These are phyloP conservation scores for Aspergillus vadensis DNA, from an alignment of 2,329 filamentous ascomycete genomes.

Conservation along the genomic window DNA sequence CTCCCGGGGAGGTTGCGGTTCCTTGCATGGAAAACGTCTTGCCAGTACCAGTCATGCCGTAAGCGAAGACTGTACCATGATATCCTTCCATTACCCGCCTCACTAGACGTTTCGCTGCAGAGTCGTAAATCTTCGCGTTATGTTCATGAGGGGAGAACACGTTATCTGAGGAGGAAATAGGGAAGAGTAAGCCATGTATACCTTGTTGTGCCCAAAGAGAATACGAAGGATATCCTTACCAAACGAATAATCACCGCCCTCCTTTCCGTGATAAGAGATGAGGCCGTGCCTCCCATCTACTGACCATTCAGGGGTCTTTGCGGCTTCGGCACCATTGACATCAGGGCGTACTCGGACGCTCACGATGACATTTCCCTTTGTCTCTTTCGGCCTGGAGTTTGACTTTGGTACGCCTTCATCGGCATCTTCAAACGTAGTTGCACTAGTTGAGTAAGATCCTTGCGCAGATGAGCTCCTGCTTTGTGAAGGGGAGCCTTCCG, in stretches of 20 bases:
- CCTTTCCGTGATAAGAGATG: slow-evolving; percentile 81
- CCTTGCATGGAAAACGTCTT: slow-evolving; percentile 99
- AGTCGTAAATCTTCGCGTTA: slow-evolving; percentile 92
- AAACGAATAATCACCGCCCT: slow-evolving; percentile 90
- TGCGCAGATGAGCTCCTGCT: slow-evolving; percentile 91
- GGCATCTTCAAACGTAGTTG: slow-evolving; percentile 82
- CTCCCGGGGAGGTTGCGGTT: slow-evolving; percentile 89
- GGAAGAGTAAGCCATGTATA: slow-evolving; percentile 21
- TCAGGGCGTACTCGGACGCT: slow-evolving; percentile 93
- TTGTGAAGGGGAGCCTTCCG: slow-evolving; percentile 80
- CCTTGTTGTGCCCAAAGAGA: background rate
- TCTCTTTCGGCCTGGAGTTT: slow-evolving; percentile 58
- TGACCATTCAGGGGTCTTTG: slow-evolving; percentile 79
- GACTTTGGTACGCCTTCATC: slow-evolving; percentile 55
- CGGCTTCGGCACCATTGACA: slow-evolving; percentile 60
- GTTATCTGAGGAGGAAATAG: slow-evolving; percentile 66
- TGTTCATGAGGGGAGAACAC: slow-evolving; percentile 93
- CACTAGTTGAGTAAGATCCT: slow-evolving; percentile 87
- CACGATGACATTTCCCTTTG: slow-evolving; percentile 92
- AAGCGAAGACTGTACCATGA: slow-evolving; percentile 96
- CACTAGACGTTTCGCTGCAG: slow-evolving; percentile 88
- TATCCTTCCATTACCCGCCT: slow-evolving; percentile 98
- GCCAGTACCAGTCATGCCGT: slow-evolving; percentile 97
- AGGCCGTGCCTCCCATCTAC: slow-evolving; percentile 81
- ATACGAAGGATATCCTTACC: slow-evolving; percentile 57